A percentile compares a stretch with the other conserved stretches of the same genome.
Conservation (phyloP, 768 basidiomycete genomes). For the Mycena haematopus region DNA sequence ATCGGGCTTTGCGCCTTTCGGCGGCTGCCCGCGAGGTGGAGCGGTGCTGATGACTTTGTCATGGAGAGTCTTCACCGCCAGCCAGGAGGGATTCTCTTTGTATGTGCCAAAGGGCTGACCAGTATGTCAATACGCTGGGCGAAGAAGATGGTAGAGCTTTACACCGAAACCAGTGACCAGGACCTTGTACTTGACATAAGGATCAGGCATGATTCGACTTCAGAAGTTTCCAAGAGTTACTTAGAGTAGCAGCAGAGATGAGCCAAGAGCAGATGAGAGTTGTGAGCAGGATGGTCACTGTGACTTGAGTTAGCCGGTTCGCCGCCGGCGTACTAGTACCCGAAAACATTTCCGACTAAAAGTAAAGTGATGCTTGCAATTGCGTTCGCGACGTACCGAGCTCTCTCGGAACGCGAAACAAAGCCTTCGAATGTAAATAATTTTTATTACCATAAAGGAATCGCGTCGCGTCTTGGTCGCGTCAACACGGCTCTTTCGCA, state of each 20-base stretch:
- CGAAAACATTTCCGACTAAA: no score
- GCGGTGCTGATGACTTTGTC: constrained; percentile 50
- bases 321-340: no score
- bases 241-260: neutral
- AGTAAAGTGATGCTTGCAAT: no score
- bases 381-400: no score
- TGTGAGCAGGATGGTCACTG: no score
- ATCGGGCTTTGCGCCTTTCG: constrained; percentile 23
- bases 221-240: no score
- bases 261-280: neutral
- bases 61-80: constrained; percentile 68
- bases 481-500: no score
- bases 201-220: neutral
- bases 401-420: no score
- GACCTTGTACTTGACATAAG: constrained; percentile 11
- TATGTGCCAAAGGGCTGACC: constrained; percentile 62
- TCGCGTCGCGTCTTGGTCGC: no score
- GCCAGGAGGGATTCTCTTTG: constrained; percentile 73
- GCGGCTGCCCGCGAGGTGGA: constrained; percentile 18
- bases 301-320: no score
- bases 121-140: neutral
- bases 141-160: neutral
- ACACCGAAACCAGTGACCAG: constrained; percentile 16
- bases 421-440: no score
- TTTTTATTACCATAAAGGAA: no score